These are phyloP conservation scores for Rhododendron mucronatum DNA, from an alignment of 148 eudicot species.

Conservation along the genomic window DNA sequence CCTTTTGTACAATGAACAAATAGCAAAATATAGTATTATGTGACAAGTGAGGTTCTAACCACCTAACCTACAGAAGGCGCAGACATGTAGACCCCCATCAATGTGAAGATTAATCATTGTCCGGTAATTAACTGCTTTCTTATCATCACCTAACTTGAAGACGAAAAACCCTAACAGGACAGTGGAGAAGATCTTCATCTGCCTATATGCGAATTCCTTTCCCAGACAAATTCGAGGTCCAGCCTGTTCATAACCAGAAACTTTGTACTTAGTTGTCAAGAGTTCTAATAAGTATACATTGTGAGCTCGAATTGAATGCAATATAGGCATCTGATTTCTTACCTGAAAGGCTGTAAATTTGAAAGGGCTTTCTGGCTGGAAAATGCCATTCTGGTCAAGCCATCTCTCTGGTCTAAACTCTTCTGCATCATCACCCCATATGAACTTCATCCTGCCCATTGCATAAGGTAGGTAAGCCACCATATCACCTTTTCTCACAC, in stretches of 20 bases:
- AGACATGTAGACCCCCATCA: constrained; percentile 59
- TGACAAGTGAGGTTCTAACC: neutral
- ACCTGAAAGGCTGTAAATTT: constrained; percentile 84
- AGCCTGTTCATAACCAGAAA: constrained; percentile 27
- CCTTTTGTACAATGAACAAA: neutral
- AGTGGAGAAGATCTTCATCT: constrained; percentile 66
- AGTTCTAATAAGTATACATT: neutral
- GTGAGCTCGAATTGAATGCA: neutral
- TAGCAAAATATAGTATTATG: neutral
- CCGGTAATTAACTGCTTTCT: constrained; percentile 42
- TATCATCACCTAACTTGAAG: constrained; percentile 49
- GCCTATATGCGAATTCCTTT: constrained; percentile 65
- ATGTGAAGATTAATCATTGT: constrained; percentile 75
- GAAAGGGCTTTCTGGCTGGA: constrained; percentile 65
- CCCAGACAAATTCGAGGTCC: constrained; percentile 64
- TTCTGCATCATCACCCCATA: constrained; percentile 82
- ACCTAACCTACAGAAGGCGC: constrained; percentile 21
- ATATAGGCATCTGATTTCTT: neutral
- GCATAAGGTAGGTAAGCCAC: constrained; percentile 74
- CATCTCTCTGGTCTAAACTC: constrained; percentile 73
- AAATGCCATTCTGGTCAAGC: constrained; percentile 64
- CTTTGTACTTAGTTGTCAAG: neutral
- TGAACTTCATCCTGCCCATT: constrained; percentile 76
- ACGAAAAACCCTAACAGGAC: constrained; percentile 42
- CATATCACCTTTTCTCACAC: constrained; percentile 67